Conservation (phyloP, 176 grass and related monocot genomes). For the Otatea glauca region DNA sequence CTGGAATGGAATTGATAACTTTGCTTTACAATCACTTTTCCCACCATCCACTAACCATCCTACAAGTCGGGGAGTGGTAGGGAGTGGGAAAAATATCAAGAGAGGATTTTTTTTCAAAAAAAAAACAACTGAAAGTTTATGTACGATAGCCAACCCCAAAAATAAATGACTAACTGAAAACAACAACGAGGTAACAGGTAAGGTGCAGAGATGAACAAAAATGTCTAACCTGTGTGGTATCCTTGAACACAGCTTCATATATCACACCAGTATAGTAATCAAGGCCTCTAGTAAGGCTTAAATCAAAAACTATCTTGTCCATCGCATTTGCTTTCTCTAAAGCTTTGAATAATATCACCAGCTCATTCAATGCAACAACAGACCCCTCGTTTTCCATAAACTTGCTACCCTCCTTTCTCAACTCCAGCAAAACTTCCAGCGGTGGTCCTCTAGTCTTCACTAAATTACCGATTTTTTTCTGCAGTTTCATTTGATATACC, state of each 20-base stretch:
- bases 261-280: slow-evolving; percentile 99
- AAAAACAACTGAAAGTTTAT: no score
- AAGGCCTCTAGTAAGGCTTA: slow-evolving; percentile 96
- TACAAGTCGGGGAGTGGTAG: no score
- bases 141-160: no score
- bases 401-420: slow-evolving; percentile 74
- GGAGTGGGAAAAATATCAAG: not conserved
- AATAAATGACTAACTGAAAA: not conserved
- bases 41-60: no score
- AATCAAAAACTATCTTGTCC: slow-evolving; percentile 82
- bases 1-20: no score
- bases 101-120: no score
- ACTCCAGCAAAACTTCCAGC: slow-evolving; percentile 72
- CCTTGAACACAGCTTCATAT: slow-evolving; percentile 98
- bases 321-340: slow-evolving; percentile 83
- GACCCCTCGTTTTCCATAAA: slow-evolving; percentile 78
- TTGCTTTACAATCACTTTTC: no score
- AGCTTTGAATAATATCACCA: slow-evolving; percentile 86
- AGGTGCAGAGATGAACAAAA: not conserved
- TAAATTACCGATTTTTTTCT: slow-evolving; percentile 78
- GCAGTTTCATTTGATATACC: slow-evolving; percentile 86
- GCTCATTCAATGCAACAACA: slow-evolving; percentile 75
- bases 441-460: slow-evolving; percentile 81
- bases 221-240: slow-evolving; percentile 71
- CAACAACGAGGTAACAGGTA: not conserved